Evolutionary conservation across 2,329 filamentous ascomycete genomes (phyloP).

Genomic region (Penicillium sp.): DNA sequence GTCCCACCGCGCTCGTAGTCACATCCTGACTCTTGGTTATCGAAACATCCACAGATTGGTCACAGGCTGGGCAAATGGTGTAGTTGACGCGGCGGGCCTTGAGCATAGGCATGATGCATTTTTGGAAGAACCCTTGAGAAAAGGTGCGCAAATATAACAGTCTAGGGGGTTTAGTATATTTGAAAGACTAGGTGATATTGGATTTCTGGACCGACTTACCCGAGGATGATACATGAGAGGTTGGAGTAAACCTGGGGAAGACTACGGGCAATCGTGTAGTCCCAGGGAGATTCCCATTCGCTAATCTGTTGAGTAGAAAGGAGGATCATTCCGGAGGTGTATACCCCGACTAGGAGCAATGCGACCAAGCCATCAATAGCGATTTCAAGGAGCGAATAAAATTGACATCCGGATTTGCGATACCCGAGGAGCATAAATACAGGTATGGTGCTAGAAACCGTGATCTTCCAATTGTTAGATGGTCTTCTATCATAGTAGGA

Average conservation of each 20-base stretch:
- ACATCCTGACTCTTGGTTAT: not conserved
- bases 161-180: not conserved
- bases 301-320: not conserved
- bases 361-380: not conserved
- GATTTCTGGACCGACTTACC: not conserved
- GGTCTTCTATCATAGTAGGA: not conserved
- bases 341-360: not conserved
- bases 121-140: not conserved
- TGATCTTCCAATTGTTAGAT: not conserved
- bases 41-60: not conserved
- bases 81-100: not conserved
- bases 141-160: not conserved
- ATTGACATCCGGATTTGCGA: not conserved
- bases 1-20: not conserved
- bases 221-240: not conserved
- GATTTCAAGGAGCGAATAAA: not conserved
- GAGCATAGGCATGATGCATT: not conserved
- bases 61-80: not conserved
- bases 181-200: too few species aligned
- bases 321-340: not conserved
- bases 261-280: not conserved
- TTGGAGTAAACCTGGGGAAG: conserved; percentile 2
- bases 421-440: not conserved
- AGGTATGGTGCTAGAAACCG: not conserved
- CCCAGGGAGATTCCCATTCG: not conserved